A percentile compares a stretch with the other conserved stretches of the same genome.
phyloP scores from a whole-genome alignment of 2,329 filamentous ascomycete genomes.

The Biscogniauxia sp. region DNA sequence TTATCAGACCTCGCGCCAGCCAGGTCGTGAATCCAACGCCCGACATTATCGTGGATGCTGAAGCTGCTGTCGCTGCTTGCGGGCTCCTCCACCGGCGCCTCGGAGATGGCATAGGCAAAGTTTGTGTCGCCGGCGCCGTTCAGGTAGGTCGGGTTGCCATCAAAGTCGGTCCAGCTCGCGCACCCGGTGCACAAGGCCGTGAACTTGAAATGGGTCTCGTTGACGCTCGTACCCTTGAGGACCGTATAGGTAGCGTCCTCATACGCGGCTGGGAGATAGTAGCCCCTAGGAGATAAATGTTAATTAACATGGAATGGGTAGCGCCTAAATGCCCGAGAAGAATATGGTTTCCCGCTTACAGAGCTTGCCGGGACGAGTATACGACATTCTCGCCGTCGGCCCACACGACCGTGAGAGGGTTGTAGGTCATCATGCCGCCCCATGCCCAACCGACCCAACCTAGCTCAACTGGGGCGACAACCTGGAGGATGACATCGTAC shows the following conservation, averaged over 20 bases:
- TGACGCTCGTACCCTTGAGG: slow-evolving; percentile 35
- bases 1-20: slow-evolving; percentile 31
- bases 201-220: slow-evolving; percentile 35
- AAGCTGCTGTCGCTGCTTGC: slow-evolving; percentile 36
- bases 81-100: slow-evolving; percentile 38
- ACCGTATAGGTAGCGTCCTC: slow-evolving; percentile 33
- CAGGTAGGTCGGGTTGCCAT: slow-evolving; percentile 36
- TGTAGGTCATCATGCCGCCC: slow-evolving; percentile 42
- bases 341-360: slow-evolving; percentile 27
- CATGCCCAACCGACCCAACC: slow-evolving; percentile 42
- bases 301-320: slow-evolving; percentile 1
- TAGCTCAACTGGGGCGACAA: slow-evolving; percentile 35
- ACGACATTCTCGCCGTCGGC: slow-evolving; percentile 36
- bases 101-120: slow-evolving; percentile 41
- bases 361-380: slow-evolving; percentile 39
- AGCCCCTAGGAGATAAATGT: slow-evolving; percentile 28
- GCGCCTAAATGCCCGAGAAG: too few species aligned
- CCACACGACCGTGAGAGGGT: slow-evolving; percentile 41
- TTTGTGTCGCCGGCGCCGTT: slow-evolving; percentile 37
- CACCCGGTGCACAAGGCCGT: slow-evolving; percentile 39
- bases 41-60: slow-evolving; percentile 42
- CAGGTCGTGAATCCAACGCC: slow-evolving; percentile 41
- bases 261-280: slow-evolving; percentile 33
- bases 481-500: slow-evolving; percentile 39
- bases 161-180: slow-evolving; percentile 42